phyloP scores from a whole-genome alignment of 2,329 filamentous ascomycete genomes.

The Aureobasidium pullulans region DNA sequence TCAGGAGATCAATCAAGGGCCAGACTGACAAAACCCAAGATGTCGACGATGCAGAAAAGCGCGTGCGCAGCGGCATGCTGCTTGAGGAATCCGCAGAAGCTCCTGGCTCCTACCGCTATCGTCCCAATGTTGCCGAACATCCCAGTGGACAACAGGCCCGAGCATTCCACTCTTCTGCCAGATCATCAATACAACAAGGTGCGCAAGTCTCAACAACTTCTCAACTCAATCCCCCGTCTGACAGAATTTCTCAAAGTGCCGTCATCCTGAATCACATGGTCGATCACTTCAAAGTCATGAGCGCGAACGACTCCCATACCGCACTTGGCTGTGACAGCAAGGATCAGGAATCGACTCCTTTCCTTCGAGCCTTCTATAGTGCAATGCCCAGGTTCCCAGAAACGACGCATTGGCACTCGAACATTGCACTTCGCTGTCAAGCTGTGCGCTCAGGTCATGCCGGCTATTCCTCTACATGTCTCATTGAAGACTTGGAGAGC shows the following conservation, averaged over 20 bases:
- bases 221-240: background rate
- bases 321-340: slow-evolving; percentile 29
- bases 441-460: slow-evolving; percentile 33
- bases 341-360: slow-evolving; percentile 35
- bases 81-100: background rate
- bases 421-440: slow-evolving; percentile 31
- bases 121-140: background rate
- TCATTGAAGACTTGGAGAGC: slow-evolving; percentile 30
- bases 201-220: slow-evolving; percentile 1
- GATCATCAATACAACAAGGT: slow-evolving; percentile 7
- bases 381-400: slow-evolving; percentile 25
- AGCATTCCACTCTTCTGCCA: slow-evolving; percentile 9
- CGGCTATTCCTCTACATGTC: slow-evolving; percentile 28
- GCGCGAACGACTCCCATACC: slow-evolving; percentile 25
- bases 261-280: slow-evolving; percentile 9
- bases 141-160: slow-evolving; percentile 5
- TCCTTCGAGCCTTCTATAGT: slow-evolving; percentile 35
- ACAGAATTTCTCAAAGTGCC: background rate
- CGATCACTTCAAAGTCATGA: slow-evolving; percentile 24
- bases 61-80: slow-evolving; percentile 3
- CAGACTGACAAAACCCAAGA: slow-evolving; percentile 17
- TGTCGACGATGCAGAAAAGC: slow-evolving; percentile 10
- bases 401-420: slow-evolving; percentile 25
- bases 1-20: slow-evolving; percentile 35
- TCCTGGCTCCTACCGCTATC: background rate